Evolutionary conservation across 2,329 filamentous ascomycete genomes (phyloP), one percentile per base, ranked within the genome.

Genomic region (Tolypocladium tundrense): DNA sequence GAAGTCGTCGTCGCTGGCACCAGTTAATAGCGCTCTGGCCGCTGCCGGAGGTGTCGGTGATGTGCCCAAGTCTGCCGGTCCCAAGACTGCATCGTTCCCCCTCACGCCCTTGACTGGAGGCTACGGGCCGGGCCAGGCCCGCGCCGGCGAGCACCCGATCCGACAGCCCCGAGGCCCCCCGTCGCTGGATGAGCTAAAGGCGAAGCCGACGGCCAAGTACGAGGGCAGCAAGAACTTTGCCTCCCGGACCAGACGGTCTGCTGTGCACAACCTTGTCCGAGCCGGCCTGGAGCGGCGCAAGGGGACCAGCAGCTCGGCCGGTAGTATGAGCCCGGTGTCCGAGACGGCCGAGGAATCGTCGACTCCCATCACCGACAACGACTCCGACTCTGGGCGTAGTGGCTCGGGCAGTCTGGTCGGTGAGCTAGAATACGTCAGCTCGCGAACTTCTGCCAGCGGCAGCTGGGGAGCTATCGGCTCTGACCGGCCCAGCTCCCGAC

Each of bases 181-280:
- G 16, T 86, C 90, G 16, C 81, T 97, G 55, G 94, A 99, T 64
- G 94, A 99, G 75, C 85, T 99, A 60, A 84, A 88, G 68, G 82
- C 87, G 24, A 94, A 92, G 75, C 94, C 94, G 1, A 97, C 93
- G 10, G 87, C 90, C 64, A 96, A 91, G 76, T 85, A 93, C 62
- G 93, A 97, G 72, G 94, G 93, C 31, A 97, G 93, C 85, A 87
- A 97, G 84, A 99, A 99, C 78, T 99, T 99, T 75, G 88, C 89
- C 13, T 86, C 91, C 58, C 91, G 94, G 61, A 92, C 95, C 68
- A 91, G 94, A 60, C 91, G 93, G 63, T 91, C 89, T 66, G 94
- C 94, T 33, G 86, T 99, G 51, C 87, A 92, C 77, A 97, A 91
- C 70, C 83, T 99, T 54, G 90, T 97, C 61, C 89, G 90, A 63